Percentiles rank a stretch among this genome's conserved stretches.
phyloP scores from a whole-genome alignment of 129 eudicot genomes.

The Artemisia argyi region DNA sequence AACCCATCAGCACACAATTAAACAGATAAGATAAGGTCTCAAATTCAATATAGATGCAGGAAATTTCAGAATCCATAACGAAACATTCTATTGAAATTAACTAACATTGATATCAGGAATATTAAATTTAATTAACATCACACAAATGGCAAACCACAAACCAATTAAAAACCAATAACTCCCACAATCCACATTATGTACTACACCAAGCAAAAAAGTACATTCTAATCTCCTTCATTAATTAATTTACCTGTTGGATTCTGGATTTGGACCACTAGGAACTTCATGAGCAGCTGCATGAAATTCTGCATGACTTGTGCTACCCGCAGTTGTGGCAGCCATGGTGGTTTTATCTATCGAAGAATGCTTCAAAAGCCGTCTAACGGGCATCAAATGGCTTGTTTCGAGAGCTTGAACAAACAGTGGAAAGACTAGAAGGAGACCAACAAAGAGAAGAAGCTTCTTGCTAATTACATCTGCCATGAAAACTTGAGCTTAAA shows the following conservation, averaged over 20 bases:
- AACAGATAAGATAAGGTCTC: background rate
- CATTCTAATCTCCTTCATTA: constrained; percentile 20
- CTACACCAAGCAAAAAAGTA: constrained; percentile 21
- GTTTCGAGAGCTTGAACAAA: constrained; percentile 26
- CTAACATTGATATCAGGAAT: constrained; percentile 8
- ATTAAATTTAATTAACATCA: constrained; percentile 18
- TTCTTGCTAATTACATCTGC: constrained; percentile 34
- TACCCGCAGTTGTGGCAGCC: background rate
- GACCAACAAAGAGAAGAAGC: constrained; percentile 38
- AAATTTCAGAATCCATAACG: background rate
- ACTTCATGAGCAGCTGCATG: constrained; percentile 68
- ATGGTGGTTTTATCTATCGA: constrained; percentile 20
- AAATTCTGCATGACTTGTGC: constrained; percentile 31
- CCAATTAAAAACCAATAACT: constrained; percentile 2
- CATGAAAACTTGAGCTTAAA: constrained; percentile 43
- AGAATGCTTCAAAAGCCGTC: constrained; percentile 27
- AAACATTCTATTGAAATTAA: background rate
- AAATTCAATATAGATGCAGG: too few species aligned
- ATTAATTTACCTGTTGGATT: constrained; percentile 47
- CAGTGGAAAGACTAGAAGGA: constrained; percentile 39
- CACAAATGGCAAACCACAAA: constrained; percentile 29
- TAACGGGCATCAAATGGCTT: background rate
- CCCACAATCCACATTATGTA: background rate
- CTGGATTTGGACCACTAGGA: constrained; percentile 54
- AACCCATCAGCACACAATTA: background rate